Evolutionary conservation across 129 eudicot genomes (phyloP).

Genomic region (sunflower (Helianthus annuus)): HanXRQr2.0-SUNRISE NC_035435.2:126520596-126521095

Average conservation of each 20-base stretch:
- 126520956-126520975: too few relatives aligned
- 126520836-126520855: too few relatives aligned
- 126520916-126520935: too few relatives aligned
- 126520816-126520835: too few relatives aligned
- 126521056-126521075: background rate
- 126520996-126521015: too few relatives aligned
- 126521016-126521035: background rate
- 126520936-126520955: too few relatives aligned
- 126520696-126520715: constrained; percentile 14
- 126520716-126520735: background rate
- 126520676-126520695: background rate
- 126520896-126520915: too few relatives aligned
- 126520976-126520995: too few relatives aligned
- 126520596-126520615: constrained; percentile 81
- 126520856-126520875: too few relatives aligned
- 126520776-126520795: background rate
- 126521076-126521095: background rate
- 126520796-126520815: too few relatives aligned
- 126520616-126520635: constrained; percentile 54
- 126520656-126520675: background rate
- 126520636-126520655: constrained; percentile 42
- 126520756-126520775: constrained; percentile 5
- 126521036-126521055: background rate
- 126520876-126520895: too few relatives aligned
- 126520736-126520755: background rate